These are phyloP conservation scores for Hypoxylon perforatum DNA, from an alignment of 495 filamentous ascomycete species.

Conservation along the genomic window DNA sequence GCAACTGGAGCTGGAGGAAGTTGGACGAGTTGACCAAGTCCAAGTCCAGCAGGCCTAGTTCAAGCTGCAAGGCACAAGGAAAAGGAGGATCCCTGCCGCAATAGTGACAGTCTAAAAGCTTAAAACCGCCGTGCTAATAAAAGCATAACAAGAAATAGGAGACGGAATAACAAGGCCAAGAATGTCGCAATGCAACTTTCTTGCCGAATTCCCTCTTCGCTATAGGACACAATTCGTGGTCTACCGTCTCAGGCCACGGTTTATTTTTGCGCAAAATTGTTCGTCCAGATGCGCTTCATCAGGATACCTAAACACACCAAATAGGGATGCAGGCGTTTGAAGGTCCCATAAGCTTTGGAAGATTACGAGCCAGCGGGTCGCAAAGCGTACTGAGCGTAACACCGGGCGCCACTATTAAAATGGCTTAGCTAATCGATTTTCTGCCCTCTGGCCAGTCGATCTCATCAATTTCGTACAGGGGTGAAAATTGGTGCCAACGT, in stretches of 20 bases:
- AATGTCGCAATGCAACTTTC: slow-evolving; percentile 21
- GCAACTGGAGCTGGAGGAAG: slow-evolving; percentile 13
- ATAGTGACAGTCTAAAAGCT: slow-evolving; percentile 30
- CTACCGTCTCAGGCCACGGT: not conserved
- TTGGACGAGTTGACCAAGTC: slow-evolving; percentile 28
- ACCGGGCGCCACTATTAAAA: slow-evolving; percentile 30
- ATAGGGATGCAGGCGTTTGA: slow-evolving; percentile 15
- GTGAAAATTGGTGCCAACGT: slow-evolving; percentile 6
- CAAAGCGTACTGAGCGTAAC: slow-evolving; percentile 42
- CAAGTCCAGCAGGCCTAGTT: not conserved
- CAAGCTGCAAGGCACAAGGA: slow-evolving; percentile 15
- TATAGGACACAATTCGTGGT: not conserved
- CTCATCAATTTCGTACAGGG: slow-evolving; percentile 13
- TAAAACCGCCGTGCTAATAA: slow-evolving; percentile 33
- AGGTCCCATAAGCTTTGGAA: slow-evolving; percentile 27
- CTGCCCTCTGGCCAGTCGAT: slow-evolving; percentile 10
- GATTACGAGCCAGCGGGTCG: slow-evolving; percentile 33
- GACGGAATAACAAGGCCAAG: slow-evolving; percentile 7
- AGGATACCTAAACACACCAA: slow-evolving; percentile 34
- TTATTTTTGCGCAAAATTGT: slow-evolving; percentile 1
- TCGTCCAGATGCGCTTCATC: slow-evolving; percentile 17
- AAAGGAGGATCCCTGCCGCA: slow-evolving; percentile 35
- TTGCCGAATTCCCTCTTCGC: slow-evolving; percentile 3
- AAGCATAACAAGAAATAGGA: slow-evolving; percentile 20
- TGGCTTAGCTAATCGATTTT: slow-evolving; percentile 32